These are phyloP conservation scores for Ophioceras dolichostomum DNA, from an alignment of 2,329 filamentous ascomycete genomes.

Conservation along the genomic window DNA sequence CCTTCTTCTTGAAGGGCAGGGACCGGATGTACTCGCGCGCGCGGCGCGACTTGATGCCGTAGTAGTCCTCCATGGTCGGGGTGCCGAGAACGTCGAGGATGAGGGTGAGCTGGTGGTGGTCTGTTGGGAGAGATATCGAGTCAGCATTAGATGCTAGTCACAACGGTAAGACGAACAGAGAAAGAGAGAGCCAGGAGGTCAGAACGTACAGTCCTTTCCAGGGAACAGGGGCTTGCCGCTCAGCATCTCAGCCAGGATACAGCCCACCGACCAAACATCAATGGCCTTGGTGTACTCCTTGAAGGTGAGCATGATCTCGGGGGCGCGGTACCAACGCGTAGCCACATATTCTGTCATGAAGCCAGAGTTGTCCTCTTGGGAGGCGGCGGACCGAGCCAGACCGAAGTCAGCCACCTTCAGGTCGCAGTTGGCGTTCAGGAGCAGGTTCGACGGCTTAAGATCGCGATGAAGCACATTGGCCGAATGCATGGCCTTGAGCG, in stretches of 20 bases:
- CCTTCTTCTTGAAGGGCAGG: conserved; percentile 99
- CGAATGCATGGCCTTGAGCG: conserved; percentile 98
- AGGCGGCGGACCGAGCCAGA: conserved; percentile 86
- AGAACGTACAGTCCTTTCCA: conserved; percentile 82
- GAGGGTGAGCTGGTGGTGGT: conserved; percentile 94
- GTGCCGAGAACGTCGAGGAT: conserved; percentile 96
- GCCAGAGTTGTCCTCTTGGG: conserved; percentile 97
- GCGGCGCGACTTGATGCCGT: conserved; percentile 96
- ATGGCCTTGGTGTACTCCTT: conserved; percentile 99
- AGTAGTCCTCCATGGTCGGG: conserved; percentile 99
- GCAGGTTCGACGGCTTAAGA: conserved; percentile 91
- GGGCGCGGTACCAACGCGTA: conserved; percentile 96
- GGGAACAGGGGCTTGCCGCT: conserved; percentile 97
- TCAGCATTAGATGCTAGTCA: conserved; percentile 4
- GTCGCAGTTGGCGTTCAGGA: conserved; percentile 97
- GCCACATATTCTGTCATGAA: conserved; percentile 99
- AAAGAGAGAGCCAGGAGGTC: not conserved
- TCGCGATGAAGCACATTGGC: conserved; percentile 96
- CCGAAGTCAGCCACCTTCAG: conserved; percentile 99
- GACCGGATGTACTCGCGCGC: conserved; percentile 97
- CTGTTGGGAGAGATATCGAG: conserved; percentile 26
- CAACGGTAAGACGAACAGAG: not conserved
- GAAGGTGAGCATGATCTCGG: conserved; percentile 99
- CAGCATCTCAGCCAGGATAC: conserved; percentile 96
- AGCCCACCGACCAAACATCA: conserved; percentile 97